Evolutionary conservation across 2,329 filamentous ascomycete species (phyloP), one percentile per base, ranked within the genome.

Genomic region (Rugonectria rugulosa): DNA sequence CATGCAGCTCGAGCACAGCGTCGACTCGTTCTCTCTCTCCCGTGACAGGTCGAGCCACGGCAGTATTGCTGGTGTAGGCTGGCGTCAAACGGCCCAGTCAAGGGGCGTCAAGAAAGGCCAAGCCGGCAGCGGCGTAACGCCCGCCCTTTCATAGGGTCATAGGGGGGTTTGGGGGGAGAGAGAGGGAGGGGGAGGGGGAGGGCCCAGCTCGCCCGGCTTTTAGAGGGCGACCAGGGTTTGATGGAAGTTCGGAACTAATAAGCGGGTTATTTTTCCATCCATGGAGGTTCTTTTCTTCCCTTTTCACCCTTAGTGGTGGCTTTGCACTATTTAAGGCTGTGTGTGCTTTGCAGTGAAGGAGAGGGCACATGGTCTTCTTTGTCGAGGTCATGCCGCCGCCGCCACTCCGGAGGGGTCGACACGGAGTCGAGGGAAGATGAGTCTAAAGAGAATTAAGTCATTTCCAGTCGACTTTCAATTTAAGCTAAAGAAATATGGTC

Each of bases 71-170:
- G 42, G 7, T n/a, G 24, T 26, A 36, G 10, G 37, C 31, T 49
- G 46, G 46, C 37, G 38, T 34, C 36, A 40, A 31, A 21, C 24
- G 14, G 36, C 38, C 51, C 37, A 42, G 31, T 38, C 44, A 36
- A 54, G 43, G 54, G 60, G 54, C 21, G 17, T 11, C 32, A 37
- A 57, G 15, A n/a, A 24, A 31, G 40, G 63, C 63, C 63, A 66
- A 66, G 62, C 60, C 62, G 56, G 62, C 56, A 59, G 52, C 60
- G 45, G 62, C 60, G 60, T 60, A 62, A 53, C 54, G 62, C 56
- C 52, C 41, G 55, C n/a, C n/a, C n/a, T n/a, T n/a, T n/a, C n/a
- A n/a, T n/a, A n/a, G n/a, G n/a, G 56, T 56, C 49, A 45, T 52
- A 48, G 44, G 46, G 44, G 51, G 54, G 53, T 29, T 29, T 29